Evolutionary conservation across 2,329 filamentous ascomycete genomes (phyloP).

Genomic region (Trichoderma koningii): DNA sequence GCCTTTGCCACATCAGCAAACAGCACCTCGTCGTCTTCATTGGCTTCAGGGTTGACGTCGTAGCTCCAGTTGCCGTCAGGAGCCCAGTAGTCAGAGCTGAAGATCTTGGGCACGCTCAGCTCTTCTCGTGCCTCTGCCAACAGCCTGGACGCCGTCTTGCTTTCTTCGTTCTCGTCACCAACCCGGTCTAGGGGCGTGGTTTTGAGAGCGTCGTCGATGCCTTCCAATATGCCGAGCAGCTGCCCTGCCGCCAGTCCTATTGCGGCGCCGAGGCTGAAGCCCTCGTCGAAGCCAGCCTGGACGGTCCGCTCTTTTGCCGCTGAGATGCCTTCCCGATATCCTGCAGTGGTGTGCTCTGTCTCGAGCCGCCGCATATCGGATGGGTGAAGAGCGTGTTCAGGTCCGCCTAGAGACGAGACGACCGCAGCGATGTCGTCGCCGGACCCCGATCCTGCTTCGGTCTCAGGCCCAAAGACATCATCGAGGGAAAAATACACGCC

Average conservation of each 20-base stretch:
- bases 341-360: constrained; percentile 76
- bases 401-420: neutral
- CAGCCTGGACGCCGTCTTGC: constrained; percentile 37
- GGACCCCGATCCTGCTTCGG: constrained; percentile 28
- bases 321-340: constrained; percentile 86
- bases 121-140: constrained; percentile 58
- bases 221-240: constrained; percentile 76
- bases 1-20: constrained; percentile 65
- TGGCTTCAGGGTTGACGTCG: constrained; percentile 45
- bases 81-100: constrained; percentile 67
- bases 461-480: constrained; percentile 42
- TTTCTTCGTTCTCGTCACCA: constrained; percentile 30
- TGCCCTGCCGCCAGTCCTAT: constrained; percentile 74
- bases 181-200: constrained; percentile 29
- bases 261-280: constrained; percentile 80
- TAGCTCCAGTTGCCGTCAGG: constrained; percentile 73
- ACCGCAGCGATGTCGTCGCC: neutral
- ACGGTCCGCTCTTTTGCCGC: constrained; percentile 73
- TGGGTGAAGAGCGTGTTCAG: constrained; percentile 41
- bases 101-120: constrained; percentile 62
- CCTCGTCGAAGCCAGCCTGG: constrained; percentile 89
- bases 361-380: constrained; percentile 74
- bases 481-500: constrained; percentile 38
- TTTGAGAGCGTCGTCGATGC: constrained; percentile 57
- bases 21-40: constrained; percentile 48